These are phyloP conservation scores for Candida rishiriensis DNA, from an alignment of 805 yeast species.

Conservation along the genomic window DNA sequence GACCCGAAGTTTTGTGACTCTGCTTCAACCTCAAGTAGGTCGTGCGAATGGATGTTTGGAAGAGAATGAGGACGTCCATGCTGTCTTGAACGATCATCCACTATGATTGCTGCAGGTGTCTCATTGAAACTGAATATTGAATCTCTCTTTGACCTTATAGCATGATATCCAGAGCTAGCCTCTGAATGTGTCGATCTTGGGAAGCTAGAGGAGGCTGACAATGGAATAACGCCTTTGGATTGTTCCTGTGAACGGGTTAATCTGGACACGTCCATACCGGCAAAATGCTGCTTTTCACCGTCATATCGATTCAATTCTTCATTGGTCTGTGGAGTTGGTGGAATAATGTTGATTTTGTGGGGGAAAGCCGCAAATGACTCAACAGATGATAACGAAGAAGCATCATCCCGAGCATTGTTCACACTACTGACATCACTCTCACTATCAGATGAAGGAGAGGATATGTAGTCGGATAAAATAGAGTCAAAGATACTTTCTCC, in stretches of 20 bases:
- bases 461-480: conserved; percentile 14
- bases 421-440: conserved; percentile 6
- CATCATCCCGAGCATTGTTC: conserved; percentile 4
- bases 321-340: not conserved
- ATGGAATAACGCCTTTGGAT: too few species aligned
- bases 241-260: too few species aligned
- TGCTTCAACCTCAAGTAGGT: not conserved
- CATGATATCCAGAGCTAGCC: not conserved
- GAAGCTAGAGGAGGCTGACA: not conserved
- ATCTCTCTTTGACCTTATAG: conserved; percentile 3
- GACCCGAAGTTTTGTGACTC: not conserved
- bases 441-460: conserved; percentile 6
- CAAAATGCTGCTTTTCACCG: not conserved
- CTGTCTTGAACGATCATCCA: not conserved
- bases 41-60: not conserved
- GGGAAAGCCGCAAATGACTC: conserved; percentile 4
- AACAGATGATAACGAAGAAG: conserved; percentile 12
- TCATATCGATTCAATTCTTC: not conserved
- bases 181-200: not conserved
- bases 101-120: conserved; percentile 12
- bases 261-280: too few species aligned
- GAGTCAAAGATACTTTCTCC: conserved; percentile 15
- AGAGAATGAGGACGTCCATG: not conserved
- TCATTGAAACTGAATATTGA: conserved; percentile 15
- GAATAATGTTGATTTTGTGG: not conserved